Percentiles rank a stretch among this genome's conserved stretches.
These are phyloP conservation scores for Sporothrix euskadiensis DNA, from an alignment of 2,329 filamentous ascomycete species.

Conservation along the genomic window DNA sequence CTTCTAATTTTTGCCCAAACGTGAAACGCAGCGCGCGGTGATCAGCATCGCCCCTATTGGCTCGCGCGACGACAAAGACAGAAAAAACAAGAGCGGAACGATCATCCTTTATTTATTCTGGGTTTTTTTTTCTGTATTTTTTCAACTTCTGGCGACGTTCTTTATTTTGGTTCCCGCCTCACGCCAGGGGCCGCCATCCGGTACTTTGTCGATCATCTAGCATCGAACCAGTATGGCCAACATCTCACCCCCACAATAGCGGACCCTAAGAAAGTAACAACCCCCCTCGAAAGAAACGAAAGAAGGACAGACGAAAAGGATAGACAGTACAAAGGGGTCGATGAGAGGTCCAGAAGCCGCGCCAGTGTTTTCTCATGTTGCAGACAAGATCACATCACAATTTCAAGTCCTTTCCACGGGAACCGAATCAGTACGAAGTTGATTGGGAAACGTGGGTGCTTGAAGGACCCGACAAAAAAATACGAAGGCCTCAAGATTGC, in stretches of 20 bases:
- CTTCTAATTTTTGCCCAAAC: background rate
- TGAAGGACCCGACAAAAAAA: background rate
- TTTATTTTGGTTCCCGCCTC: conserved; percentile 9
- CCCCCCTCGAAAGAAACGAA: background rate
- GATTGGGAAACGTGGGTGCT: background rate
- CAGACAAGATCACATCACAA: background rate
- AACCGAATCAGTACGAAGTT: background rate
- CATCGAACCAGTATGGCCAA: background rate
- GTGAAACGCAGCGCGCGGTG: conserved; percentile 11
- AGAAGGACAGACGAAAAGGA: background rate
- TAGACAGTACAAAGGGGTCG: background rate
- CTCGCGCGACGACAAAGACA: background rate
- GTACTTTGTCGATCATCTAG: conserved; percentile 1
- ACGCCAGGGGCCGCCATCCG: background rate
- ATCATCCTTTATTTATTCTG: background rate
- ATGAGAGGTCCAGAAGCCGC: background rate
- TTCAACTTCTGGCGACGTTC: background rate
- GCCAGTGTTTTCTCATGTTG: background rate
- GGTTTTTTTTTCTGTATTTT: background rate
- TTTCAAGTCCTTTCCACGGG: background rate
- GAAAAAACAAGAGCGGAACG: background rate
- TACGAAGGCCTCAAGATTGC: background rate
- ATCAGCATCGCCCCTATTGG: background rate
- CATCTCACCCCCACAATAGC: background rate
- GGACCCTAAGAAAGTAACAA: background rate